Evolutionary conservation across 306 rosid species (phyloP), one percentile per base, ranked within the genome.

Genomic region (Astragalus glycyphyllos): DNA sequence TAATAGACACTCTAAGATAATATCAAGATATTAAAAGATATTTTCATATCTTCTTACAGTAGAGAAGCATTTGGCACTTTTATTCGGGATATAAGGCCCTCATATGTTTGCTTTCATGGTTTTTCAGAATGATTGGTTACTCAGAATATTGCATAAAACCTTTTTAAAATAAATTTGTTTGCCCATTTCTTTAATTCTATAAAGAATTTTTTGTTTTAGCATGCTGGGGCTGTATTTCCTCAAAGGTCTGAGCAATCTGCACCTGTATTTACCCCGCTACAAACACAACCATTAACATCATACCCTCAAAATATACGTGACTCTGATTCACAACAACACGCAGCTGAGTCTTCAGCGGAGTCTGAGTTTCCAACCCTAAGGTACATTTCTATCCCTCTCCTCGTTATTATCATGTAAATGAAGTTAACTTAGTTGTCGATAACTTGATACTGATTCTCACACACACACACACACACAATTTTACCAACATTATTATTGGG

Each of bases 181-280:
- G 16, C 72, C 60, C 78, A 38, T 80, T 58, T 44, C 58, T 66
- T 67, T 50, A 23, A 44, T 67, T 50, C 53, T 37, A 72, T 73
- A 32, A 73, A 58, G 59, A 65, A 50, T 70, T 66, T 77, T 77
- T 68, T 78, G 31, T 81, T 71, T 77, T 86, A 95, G 99, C 99
- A 88, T 74, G 85, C 90, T 74, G 99, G 99, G 65, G 97, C 96
- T 75, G 86, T 78, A 64, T 95, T 95, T 77, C 99, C 99, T 60
- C 96, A 71, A 67, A 89, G 96, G 75, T 77, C 96, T 66, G 97
- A 82, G 76, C 82, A 75, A 17, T 75, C 96, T 78, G 93, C 90
- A 11, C 96, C 97, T 55, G 86, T 95, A 51, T 89, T 95, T 74
- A 95, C 97, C 2, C 99, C 99, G 0, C 85, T 83, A 58, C 99